Evolutionary conservation across 2,329 filamentous ascomycete species (phyloP).

Genomic region (Aureobasidium sp.): DNA sequence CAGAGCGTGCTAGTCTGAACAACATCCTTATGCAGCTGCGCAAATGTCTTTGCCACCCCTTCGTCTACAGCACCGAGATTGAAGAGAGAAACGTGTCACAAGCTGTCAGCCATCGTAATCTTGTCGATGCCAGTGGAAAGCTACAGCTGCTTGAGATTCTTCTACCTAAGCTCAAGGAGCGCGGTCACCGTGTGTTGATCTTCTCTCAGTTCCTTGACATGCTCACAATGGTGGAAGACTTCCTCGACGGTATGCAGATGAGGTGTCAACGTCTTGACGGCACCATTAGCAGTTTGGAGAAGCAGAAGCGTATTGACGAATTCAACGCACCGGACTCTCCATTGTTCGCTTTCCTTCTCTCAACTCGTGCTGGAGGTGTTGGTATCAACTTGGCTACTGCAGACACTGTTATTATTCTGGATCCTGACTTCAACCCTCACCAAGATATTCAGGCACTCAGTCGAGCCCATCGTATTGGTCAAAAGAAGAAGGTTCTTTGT

Average conservation of each 20-base stretch:
- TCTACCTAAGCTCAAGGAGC: constrained; percentile 76
- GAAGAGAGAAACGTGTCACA: constrained; percentile 68
- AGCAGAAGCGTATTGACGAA: constrained; percentile 88
- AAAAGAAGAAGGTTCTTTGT: constrained; percentile 90
- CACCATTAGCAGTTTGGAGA: constrained; percentile 70
- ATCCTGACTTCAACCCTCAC: constrained; percentile 96
- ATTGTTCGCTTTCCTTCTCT: constrained; percentile 85
- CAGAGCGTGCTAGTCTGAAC: constrained; percentile 73
- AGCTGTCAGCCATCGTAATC: constrained; percentile 63
- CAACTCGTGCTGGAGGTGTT: constrained; percentile 89
- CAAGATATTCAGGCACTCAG: constrained; percentile 95
- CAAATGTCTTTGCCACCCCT: constrained; percentile 92
- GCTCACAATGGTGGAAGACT: constrained; percentile 85
- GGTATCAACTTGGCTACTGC: constrained; percentile 96
- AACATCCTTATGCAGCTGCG: constrained; percentile 94
- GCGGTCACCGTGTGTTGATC: constrained; percentile 83
- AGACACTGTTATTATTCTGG: constrained; percentile 95
- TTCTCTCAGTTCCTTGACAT: constrained; percentile 94
- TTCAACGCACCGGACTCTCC: constrained; percentile 81
- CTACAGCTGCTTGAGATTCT: constrained; percentile 76
- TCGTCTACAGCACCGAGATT: constrained; percentile 83
- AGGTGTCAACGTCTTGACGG: constrained; percentile 79
- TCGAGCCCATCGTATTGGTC: constrained; percentile 90
- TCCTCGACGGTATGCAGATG: constrained; percentile 68
- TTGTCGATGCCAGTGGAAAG: constrained; percentile 88